Evolutionary conservation across 1,139 yeast species (phyloP), one percentile per base, ranked within the genome.

Genomic region (Yamadazyma blattariae): DNA sequence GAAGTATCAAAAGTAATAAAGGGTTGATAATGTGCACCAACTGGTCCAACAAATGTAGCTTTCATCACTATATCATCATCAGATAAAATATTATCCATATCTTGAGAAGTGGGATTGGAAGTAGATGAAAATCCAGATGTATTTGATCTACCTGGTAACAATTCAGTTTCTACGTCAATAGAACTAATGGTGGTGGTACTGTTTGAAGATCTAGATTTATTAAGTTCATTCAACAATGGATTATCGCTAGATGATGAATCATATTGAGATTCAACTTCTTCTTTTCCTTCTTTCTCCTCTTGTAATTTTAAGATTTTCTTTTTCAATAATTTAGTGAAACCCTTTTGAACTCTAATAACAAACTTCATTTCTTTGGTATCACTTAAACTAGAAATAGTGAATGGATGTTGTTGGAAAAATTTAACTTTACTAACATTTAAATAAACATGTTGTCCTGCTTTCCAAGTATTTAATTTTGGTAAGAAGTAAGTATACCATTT

Each of bases 401-500:
- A 73, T 1, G 79, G 79, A 43, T 73, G 79, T 40, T 58, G 60
- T 42, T 71, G 77, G 30, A 68, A 48, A 8, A 48, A 42, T 15
- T 59, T 57, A 11, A 71, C 62, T 39, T 60, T 61, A 2, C 61
- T 51, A 4, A 72, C 73, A 33, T 60, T 66, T 18, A 73, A 52
- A 32, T 56, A 61, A 4, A 70, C 57, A 46, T 72, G 75, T 46
- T 68, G 76, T 2, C 79, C 79, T 0, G 77, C 63, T 36, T 61
- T 60, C 79, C 79, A 73, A 13, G 59, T 56, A 20, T 71, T 62
- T 23, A 60, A 48, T 18, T 57, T 55, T 12, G 76, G 76, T 29
- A 69, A 46, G 32, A 63, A 46, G 10, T 37, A 37, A 34, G 47
- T 46, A 44, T 53, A 64, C 71, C 70, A 67, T 31, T 46, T 48